phyloP scores from a whole-genome alignment of 331 rosid genomes.

The Telfairia occidentalis region DNA sequence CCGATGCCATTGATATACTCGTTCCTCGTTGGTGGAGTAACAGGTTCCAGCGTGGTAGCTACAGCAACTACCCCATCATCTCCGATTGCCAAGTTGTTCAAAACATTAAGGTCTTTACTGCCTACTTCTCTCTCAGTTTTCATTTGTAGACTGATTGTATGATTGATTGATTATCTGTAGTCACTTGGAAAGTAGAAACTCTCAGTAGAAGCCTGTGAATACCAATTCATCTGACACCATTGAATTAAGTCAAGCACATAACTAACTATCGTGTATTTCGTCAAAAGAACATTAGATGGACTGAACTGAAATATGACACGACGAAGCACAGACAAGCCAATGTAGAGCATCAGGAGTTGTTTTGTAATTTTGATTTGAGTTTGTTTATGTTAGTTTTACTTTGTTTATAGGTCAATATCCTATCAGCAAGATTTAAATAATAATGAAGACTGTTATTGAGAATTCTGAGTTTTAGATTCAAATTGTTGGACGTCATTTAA shows the following conservation, averaged over 20 bases:
- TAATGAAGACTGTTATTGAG: not conserved
- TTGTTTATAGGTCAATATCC: not conserved
- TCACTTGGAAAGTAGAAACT: not conserved
- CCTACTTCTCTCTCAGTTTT: not conserved
- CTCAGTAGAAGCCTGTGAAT: not conserved
- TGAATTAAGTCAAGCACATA: not conserved
- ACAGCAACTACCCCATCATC: conserved; percentile 79
- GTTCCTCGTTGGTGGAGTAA: conserved; percentile 90
- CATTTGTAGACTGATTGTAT: not conserved
- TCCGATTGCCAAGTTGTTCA: conserved; percentile 40
- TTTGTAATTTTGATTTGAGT: not conserved
- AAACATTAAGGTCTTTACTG: conserved; percentile 49
- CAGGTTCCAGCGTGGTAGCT: conserved; percentile 92
- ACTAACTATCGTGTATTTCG: not conserved
- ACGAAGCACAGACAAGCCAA: not conserved
- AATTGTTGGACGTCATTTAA: not conserved
- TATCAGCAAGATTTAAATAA: not conserved
- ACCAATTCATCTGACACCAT: not conserved
- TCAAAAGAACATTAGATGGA: not conserved
- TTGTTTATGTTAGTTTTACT: not conserved
- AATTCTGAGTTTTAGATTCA: not conserved
- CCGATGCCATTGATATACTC: conserved; percentile 64
- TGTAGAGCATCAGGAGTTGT: not conserved
- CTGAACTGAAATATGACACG: not conserved
- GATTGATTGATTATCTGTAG: not conserved